Conservation (phyloP, 352 stramenopile species). For the Hyphochytrium catenoides region DNA sequence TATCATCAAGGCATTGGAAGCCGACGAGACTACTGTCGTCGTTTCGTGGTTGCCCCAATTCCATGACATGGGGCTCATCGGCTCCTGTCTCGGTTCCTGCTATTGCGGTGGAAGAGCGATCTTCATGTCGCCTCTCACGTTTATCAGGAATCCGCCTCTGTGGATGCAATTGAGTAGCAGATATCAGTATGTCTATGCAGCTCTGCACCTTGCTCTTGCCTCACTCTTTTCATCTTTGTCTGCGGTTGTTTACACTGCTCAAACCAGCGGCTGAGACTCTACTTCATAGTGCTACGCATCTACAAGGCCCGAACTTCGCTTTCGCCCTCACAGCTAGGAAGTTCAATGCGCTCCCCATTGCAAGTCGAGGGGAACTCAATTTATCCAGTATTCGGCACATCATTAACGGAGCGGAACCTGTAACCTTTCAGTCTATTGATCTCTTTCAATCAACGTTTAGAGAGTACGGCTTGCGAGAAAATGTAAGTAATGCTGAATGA, state of each 20-base stretch:
- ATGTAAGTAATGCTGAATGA: too few species aligned
- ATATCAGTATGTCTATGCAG: too few species aligned
- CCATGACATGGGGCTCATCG: constrained; percentile 99
- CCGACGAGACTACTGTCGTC: constrained; percentile 67
- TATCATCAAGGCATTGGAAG: constrained; percentile 77
- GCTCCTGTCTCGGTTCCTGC: constrained; percentile 53
- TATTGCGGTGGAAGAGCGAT: constrained; percentile 72
- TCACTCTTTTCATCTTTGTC: too few species aligned
- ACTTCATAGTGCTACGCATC: constrained; percentile 80
- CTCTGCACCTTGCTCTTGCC: too few species aligned
- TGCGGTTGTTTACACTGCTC: too few species aligned
- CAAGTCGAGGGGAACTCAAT: constrained; percentile 33
- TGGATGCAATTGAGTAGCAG: constrained; percentile 78
- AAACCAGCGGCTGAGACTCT: too few species aligned
- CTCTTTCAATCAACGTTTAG: constrained; percentile 67
- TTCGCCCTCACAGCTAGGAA: constrained; percentile 89
- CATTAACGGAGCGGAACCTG: constrained; percentile 95
- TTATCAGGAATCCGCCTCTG: constrained; percentile 82
- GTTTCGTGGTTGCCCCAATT: constrained; percentile 98
- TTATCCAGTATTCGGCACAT: constrained; percentile 81
- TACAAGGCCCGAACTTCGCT: constrained; percentile 96
- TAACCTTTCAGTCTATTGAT: constrained; percentile 62
- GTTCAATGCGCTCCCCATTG: constrained; percentile 17
- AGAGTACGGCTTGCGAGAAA: constrained; percentile 44
- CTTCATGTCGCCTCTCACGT: constrained; percentile 93